phyloP scores from a whole-genome alignment of 208 protist species.

The Leishmania lainsoni region DNA sequence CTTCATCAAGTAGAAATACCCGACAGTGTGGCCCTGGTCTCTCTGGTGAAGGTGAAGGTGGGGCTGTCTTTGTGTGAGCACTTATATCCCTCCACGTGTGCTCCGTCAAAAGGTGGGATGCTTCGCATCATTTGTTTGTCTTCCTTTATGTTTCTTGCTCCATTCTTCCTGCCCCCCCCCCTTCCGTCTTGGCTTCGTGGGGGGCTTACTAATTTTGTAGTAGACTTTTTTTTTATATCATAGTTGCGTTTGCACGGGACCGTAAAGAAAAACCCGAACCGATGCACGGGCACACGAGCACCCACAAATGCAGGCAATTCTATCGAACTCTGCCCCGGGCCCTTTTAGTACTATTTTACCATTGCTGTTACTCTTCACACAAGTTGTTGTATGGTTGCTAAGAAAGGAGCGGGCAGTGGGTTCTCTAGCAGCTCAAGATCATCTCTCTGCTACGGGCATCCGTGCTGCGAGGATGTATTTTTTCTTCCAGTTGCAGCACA shows the following conservation, averaged over 20 bases:
- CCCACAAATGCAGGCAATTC: background rate
- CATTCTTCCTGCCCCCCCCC: background rate
- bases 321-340: background rate
- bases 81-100: background rate
- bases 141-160: background rate
- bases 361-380: background rate
- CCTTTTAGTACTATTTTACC: conserved; percentile 4
- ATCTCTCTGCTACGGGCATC: background rate
- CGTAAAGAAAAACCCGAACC: background rate
- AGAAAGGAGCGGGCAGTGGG: background rate
- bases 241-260: background rate
- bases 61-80: background rate
- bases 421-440: background rate
- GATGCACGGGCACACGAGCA: background rate
- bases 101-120: background rate
- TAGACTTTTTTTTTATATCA: conserved; percentile 13
- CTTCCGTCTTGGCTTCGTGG: background rate
- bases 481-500: background rate
- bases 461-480: background rate
- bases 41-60: background rate
- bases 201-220: conserved; percentile 12
- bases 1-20: conserved; percentile 47
- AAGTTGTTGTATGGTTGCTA: background rate
- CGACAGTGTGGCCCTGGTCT: background rate
- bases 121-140: conserved; percentile 3